Conservation (phyloP, 2,329 filamentous ascomycete species). For the Fusarium dimerum region DNA sequence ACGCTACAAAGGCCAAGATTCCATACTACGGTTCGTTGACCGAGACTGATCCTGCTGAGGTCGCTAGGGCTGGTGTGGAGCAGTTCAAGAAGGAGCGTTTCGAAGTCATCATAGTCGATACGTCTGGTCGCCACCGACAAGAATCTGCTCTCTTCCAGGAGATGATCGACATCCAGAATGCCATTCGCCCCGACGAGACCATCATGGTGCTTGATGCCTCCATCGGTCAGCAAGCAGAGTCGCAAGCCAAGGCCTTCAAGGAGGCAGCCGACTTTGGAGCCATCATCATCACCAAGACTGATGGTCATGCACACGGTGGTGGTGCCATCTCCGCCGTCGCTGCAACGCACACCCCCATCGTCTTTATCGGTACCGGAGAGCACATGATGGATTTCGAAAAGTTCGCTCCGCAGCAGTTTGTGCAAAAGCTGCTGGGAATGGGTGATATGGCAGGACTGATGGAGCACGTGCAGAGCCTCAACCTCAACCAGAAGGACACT, state of each 20-base stretch:
- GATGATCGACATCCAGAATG: constrained; percentile 94
- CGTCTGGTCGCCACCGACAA: constrained; percentile 90
- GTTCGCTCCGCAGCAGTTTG: constrained; percentile 90
- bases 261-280: constrained; percentile 95
- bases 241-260: constrained; percentile 95
- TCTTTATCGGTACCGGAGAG: constrained; percentile 96
- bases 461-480: constrained; percentile 94
- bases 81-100: constrained; percentile 99
- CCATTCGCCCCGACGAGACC: constrained; percentile 87
- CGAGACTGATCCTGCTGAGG: constrained; percentile 91
- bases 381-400: constrained; percentile 94
- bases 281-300: constrained; percentile 98
- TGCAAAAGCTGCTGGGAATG: constrained; percentile 94
- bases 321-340: constrained; percentile 97
- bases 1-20: constrained; percentile 98
- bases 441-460: constrained; percentile 94
- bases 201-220: constrained; percentile 98
- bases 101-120: constrained; percentile 98
- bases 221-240: constrained; percentile 94
- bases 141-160: constrained; percentile 95
- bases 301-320: constrained; percentile 92
- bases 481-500: constrained; percentile 96
- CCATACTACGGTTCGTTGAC: constrained; percentile 97
- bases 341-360: constrained; percentile 93
- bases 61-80: constrained; percentile 92